A percentile compares a stretch with the other conserved stretches of the same genome.
Conservation (phyloP, 2,329 filamentous ascomycete species). For the Fusarium tricinctum region DNA sequence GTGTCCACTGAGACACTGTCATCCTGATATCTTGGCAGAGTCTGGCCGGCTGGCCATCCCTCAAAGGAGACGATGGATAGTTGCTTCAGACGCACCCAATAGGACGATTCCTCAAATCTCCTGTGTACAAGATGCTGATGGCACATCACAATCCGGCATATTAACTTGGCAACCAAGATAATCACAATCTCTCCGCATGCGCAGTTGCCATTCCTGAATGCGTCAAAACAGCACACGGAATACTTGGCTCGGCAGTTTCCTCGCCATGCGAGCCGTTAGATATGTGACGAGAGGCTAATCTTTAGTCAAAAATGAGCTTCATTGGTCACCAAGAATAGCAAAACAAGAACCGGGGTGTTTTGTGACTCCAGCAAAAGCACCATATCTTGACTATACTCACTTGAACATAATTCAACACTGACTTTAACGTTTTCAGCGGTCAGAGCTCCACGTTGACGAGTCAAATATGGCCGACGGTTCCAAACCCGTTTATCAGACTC, state of each 20-base stretch:
- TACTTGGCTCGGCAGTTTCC: not conserved
- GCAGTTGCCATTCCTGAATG: constrained; percentile 29
- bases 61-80: constrained; percentile 17
- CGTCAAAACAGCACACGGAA: constrained; percentile 22
- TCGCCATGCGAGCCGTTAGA: not conserved
- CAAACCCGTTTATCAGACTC: constrained; percentile 1
- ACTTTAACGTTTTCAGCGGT: constrained; percentile 14
- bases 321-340: constrained; percentile 31
- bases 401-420: constrained; percentile 19
- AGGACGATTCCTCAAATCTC: not conserved
- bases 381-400: constrained; percentile 20
- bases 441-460: not conserved
- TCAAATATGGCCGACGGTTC: constrained; percentile 10
- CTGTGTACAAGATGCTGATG: not conserved
- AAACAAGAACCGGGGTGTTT: constrained; percentile 6
- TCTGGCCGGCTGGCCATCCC: constrained; percentile 20
- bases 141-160: not conserved
- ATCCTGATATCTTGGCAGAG: constrained; percentile 16
- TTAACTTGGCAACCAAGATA: constrained; percentile 15
- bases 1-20: constrained; percentile 32
- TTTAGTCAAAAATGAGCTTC: constrained; percentile 16
- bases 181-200: constrained; percentile 24
- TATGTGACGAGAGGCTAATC: constrained; percentile 23
- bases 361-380: constrained; percentile 22
- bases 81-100: not conserved